phyloP scores from a whole-genome alignment of 805 yeast genomes.

The Metschnikowia corniflorae region DNA sequence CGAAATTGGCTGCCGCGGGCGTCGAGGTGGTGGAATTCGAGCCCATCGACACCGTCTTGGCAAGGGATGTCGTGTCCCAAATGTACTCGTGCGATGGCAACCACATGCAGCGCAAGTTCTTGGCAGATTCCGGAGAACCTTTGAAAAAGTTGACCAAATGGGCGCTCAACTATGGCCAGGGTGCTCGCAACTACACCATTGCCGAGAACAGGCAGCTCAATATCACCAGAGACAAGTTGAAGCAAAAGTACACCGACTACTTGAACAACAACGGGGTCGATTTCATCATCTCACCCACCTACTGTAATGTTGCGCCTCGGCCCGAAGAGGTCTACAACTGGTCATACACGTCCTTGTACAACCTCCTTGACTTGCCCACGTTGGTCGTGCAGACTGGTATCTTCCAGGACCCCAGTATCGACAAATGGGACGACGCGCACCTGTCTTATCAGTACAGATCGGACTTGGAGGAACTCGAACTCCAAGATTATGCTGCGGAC shows the following conservation, averaged over 20 bases:
- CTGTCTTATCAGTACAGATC: slow-evolving; percentile 39
- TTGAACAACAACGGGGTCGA: slow-evolving; percentile 57
- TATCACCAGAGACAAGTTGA: slow-evolving; percentile 52
- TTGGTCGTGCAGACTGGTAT: slow-evolving; percentile 62
- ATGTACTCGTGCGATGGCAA: slow-evolving; percentile 71
- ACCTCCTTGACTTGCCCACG: slow-evolving; percentile 67
- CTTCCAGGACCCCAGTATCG: slow-evolving; percentile 52
- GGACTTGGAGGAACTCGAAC: slow-evolving; percentile 47
- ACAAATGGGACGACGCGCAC: slow-evolving; percentile 41
- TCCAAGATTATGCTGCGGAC: slow-evolving; percentile 45
- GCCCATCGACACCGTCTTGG: slow-evolving; percentile 56
- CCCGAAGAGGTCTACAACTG: slow-evolving; percentile 64
- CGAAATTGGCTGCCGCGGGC: slow-evolving; percentile 55
- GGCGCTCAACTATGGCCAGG: slow-evolving; percentile 56
- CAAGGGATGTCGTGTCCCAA: slow-evolving; percentile 53
- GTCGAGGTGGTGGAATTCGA: slow-evolving; percentile 53
- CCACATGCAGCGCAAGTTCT: slow-evolving; percentile 46
- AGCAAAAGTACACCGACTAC: slow-evolving; percentile 53
- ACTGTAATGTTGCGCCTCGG: slow-evolving; percentile 68
- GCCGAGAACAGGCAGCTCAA: slow-evolving; percentile 56
- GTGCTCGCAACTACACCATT: slow-evolving; percentile 44
- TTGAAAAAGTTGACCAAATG: slow-evolving; percentile 59
- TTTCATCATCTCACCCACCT: slow-evolving; percentile 63
- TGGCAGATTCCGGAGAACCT: slow-evolving; percentile 68
- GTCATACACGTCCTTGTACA: slow-evolving; percentile 78